A percentile compares a stretch with the other conserved stretches of the same genome.
phyloP scores from a whole-genome alignment of 345 rosid genomes.

The Populus simonii region DNA sequence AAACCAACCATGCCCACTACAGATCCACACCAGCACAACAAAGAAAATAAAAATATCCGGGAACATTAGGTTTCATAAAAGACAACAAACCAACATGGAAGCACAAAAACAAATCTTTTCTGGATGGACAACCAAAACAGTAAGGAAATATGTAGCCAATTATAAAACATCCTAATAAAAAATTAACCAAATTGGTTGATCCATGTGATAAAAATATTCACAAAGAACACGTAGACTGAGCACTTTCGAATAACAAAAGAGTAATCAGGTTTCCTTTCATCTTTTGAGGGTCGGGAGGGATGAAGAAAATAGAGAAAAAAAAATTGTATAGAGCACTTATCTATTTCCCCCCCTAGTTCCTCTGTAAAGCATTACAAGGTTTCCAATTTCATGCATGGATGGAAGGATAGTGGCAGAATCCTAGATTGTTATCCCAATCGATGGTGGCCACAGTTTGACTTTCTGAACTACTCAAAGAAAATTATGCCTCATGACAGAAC shows the following conservation, averaged over 20 bases:
- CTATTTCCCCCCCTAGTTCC: not conserved
- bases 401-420: not conserved
- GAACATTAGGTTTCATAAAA: too few relatives aligned
- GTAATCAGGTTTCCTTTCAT: not conserved
- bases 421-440: not conserved
- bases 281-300: not conserved
- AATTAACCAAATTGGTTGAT: not conserved
- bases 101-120: too few relatives aligned
- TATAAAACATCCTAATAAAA: not conserved
- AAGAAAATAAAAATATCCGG: too few relatives aligned
- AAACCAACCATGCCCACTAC: too few relatives aligned
- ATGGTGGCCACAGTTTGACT: too few relatives aligned
- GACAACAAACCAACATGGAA: too few relatives aligned
- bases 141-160: too few relatives aligned
- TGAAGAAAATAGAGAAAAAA: not conserved
- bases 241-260: not conserved
- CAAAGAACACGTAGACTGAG: not conserved
- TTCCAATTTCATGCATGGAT: not conserved
- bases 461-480: too few relatives aligned
- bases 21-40: too few relatives aligned
- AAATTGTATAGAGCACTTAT: not conserved
- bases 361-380: not conserved
- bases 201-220: not conserved
- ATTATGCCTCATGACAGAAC: not conserved
- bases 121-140: too few relatives aligned